Evolutionary conservation across 148 eudicot genomes (phyloP).

Genomic region (Spergularia bocconei): DNA sequence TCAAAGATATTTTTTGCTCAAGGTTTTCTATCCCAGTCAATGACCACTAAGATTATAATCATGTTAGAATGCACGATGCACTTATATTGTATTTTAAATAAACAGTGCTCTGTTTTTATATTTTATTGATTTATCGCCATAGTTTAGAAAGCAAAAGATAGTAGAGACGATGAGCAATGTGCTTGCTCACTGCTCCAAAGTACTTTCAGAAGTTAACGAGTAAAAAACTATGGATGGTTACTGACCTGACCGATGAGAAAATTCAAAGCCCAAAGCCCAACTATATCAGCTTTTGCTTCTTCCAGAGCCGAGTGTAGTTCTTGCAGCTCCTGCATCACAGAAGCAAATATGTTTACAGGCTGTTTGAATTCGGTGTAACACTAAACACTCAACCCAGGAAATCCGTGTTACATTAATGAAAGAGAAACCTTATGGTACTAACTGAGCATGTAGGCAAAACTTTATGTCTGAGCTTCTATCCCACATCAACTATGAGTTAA

Average conservation of each 20-base stretch:
- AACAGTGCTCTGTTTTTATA: neutral
- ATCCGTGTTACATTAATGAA: too few species aligned
- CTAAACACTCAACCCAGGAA: too few species aligned
- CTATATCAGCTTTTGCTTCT: conserved; percentile 99
- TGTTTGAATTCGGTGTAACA: too few species aligned
- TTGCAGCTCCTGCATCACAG: conserved; percentile 70
- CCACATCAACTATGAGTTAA: too few species aligned
- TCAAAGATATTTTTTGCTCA: neutral
- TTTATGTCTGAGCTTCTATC: too few species aligned
- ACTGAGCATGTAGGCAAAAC: too few species aligned
- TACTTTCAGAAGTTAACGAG: neutral
- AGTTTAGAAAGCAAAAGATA: conserved; percentile 2
- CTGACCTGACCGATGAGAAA: conserved; percentile 71
- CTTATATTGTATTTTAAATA: too few species aligned
- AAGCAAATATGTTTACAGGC: neutral
- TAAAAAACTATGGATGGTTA: conserved; percentile 1
- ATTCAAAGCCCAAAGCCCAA: conserved; percentile 94
- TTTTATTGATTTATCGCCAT: neutral
- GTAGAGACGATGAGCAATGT: neutral
- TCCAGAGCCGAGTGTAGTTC: conserved; percentile 91
- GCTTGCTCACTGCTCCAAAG: neutral
- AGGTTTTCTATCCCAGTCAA: neutral
- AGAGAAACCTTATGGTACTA: too few species aligned
- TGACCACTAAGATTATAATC: too few species aligned
- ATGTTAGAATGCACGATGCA: too few species aligned